Evolutionary conservation across 495 filamentous ascomycete species (phyloP).

Genomic region (Monascus purpureus): DNA sequence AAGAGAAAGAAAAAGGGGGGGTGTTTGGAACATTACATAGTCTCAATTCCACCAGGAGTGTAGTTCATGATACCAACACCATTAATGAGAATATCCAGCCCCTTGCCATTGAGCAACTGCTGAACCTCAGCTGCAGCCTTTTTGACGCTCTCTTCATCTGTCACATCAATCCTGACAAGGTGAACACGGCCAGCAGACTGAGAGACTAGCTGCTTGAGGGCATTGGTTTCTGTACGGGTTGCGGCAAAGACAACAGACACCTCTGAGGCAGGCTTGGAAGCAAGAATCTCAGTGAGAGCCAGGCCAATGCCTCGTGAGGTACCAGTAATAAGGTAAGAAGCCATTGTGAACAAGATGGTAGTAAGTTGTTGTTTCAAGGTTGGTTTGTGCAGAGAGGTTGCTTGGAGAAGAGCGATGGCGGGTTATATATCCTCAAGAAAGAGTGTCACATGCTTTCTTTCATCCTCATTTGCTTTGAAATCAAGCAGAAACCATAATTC

Average conservation of each 20-base stretch:
- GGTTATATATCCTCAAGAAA: no score
- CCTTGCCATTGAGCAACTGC: conserved; percentile 21
- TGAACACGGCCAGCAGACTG: conserved; percentile 20
- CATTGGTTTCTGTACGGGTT: conserved; percentile 15
- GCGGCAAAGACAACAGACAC: conserved; percentile 22
- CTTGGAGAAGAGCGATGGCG: no score
- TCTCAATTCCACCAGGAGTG: conserved; percentile 10
- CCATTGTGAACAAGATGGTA: no score
- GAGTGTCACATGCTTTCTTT: no score
- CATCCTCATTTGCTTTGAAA: no score
- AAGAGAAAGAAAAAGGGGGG: not conserved
- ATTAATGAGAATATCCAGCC: conserved; percentile 39
- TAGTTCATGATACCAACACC: conserved; percentile 27
- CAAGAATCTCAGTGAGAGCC: conserved; percentile 26
- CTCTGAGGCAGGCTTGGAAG: conserved; percentile 12
- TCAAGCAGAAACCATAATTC: no score
- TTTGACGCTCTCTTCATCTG: conserved; percentile 24
- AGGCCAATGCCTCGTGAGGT: conserved; percentile 41
- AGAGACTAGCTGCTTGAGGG: conserved; percentile 7
- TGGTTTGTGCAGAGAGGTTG: no score
- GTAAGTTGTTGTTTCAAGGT: no score
- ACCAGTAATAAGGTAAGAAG: conserved; percentile 21
- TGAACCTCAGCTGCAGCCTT: conserved; percentile 23
- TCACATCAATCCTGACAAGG: conserved; percentile 31
- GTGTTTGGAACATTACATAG: conserved; percentile 14